Evolutionary conservation across 768 basidiomycete species (phyloP).

Genomic region (Sutorius australiensis): DNA sequence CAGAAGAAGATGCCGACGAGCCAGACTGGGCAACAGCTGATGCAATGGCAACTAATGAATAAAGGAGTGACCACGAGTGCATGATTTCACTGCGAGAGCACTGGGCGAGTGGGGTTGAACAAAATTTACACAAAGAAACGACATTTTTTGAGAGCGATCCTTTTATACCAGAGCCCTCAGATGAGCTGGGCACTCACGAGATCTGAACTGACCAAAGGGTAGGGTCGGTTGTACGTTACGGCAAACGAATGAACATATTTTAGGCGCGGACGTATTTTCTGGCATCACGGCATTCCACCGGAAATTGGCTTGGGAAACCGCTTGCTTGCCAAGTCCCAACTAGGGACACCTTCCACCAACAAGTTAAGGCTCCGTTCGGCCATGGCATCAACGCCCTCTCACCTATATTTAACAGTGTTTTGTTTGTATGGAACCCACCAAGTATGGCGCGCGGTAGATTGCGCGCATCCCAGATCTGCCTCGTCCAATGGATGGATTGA

Average conservation of each 20-base stretch:
- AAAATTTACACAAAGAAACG: conserved; percentile 23
- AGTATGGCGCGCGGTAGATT: too few species aligned
- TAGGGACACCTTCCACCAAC: too few species aligned
- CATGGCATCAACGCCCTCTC: too few species aligned
- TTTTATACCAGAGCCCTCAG: conserved; percentile 22
- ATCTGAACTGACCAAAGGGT: background rate
- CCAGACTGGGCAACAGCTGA: conserved; percentile 17
- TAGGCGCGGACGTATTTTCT: background rate
- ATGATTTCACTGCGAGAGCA: conserved; percentile 13
- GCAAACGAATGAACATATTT: background rate
- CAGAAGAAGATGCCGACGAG: conserved; percentile 24
- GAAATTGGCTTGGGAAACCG: background rate
- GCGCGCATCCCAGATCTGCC: too few species aligned
- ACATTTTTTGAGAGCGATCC: background rate
- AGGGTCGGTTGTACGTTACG: conserved; percentile 11
- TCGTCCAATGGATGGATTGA: too few species aligned
- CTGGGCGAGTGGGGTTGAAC: conserved; percentile 3
- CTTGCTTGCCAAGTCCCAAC: too few species aligned
- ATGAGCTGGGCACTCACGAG: background rate
- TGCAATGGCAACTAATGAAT: conserved; percentile 15
- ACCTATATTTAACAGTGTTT: too few species aligned
- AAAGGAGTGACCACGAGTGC: conserved; percentile 32
- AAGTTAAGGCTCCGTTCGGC: too few species aligned
- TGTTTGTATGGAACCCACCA: too few species aligned
- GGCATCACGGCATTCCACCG: too few species aligned